Evolutionary conservation across 176 grass and related monocot genomes (phyloP).

Genomic region (Dendrocalamus sinicus): DNA sequence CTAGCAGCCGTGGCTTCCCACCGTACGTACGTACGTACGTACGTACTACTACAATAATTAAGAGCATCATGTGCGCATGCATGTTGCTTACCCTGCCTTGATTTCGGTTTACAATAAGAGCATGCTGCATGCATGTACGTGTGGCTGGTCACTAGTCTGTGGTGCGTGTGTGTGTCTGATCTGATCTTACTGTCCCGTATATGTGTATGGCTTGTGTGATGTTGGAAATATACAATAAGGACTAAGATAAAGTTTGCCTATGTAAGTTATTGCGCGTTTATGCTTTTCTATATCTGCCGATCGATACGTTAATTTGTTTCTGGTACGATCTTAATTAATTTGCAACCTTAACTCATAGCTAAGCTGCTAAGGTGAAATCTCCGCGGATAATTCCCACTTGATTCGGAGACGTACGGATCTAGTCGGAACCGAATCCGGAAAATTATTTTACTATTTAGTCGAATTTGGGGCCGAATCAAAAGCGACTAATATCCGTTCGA

Average conservation of each 20-base stretch:
- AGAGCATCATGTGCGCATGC: neutral
- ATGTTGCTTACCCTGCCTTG: neutral
- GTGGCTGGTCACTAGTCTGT: too few species aligned
- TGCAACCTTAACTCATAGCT: too few species aligned
- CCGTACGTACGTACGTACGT: too few species aligned
- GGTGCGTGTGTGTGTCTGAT: neutral
- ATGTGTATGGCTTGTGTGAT: neutral
- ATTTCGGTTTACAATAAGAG: neutral
- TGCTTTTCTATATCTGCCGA: neutral
- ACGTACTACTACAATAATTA: neutral
- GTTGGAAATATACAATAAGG: neutral
- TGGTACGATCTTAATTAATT: too few species aligned
- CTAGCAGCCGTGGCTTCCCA: neutral
- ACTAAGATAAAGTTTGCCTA: neutral
- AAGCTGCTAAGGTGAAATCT: too few species aligned
- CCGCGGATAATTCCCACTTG: neutral
- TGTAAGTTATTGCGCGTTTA: neutral
- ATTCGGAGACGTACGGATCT: neutral
- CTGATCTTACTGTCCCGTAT: neutral
- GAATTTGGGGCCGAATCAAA: rapidly evolving
- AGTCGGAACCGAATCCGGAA: rapidly evolving
- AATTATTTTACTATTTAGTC: neutral
- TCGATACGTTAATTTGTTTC: too few species aligned
- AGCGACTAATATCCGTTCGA: too few species aligned
- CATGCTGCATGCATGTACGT: neutral